These are phyloP conservation scores for Paramyrothecium roridum DNA, from an alignment of 2,329 filamentous ascomycete genomes.

Conservation along the genomic window DNA sequence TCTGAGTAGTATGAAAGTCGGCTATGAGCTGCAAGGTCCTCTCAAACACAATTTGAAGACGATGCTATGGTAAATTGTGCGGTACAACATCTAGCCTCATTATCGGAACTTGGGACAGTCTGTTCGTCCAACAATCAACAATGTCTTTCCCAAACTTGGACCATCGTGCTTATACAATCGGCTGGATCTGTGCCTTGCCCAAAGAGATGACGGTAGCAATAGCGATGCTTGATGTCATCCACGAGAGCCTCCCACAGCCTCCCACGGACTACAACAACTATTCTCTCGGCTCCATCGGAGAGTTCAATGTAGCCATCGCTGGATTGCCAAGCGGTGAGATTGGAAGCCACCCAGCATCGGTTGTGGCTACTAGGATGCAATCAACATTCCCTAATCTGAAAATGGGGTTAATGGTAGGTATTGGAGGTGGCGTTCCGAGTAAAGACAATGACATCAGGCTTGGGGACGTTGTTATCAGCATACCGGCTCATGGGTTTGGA, in stretches of 20 bases:
- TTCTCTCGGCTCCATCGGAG: conserved; percentile 7
- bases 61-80: too few relatives aligned
- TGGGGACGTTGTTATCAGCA: conserved; percentile 12
- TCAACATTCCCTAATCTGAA: conserved; percentile 1
- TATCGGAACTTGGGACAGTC: too few relatives aligned
- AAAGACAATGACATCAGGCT: conserved; percentile 10
- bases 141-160: too few relatives aligned
- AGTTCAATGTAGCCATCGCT: conserved; percentile 13
- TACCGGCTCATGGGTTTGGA: too few relatives aligned
- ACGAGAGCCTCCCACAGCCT: conserved; percentile 1
- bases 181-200: conserved; percentile 18
- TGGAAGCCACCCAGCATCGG: conserved; percentile 9
- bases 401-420: conserved; percentile 14
- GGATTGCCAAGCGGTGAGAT: conserved; percentile 6
- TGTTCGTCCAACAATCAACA: too few relatives aligned
- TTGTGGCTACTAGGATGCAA: conserved; percentile 2
- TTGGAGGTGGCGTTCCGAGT: conserved; percentile 14
- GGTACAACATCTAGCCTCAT: too few relatives aligned
- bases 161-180: conserved; percentile 19
- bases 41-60: too few relatives aligned
- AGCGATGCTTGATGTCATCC: conserved; percentile 14
- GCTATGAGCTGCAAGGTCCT: too few relatives aligned
- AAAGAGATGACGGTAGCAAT: conserved; percentile 13
- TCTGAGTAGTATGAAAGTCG: too few relatives aligned
- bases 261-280: conserved; percentile 14